phyloP scores from a whole-genome alignment of 2,329 filamentous ascomycete species.

The Fonsecaea nubica region DNA sequence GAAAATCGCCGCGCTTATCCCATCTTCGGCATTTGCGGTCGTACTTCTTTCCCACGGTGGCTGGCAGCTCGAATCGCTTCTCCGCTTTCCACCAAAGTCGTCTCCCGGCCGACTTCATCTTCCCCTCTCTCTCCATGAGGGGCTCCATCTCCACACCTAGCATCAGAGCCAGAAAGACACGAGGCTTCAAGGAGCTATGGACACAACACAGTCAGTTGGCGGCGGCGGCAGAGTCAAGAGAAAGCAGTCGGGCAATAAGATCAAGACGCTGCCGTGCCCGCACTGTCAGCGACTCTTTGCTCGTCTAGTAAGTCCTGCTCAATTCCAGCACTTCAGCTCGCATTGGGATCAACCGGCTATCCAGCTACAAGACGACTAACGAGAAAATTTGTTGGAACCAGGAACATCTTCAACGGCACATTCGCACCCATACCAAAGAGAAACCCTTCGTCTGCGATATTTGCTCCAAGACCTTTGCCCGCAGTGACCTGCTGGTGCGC shows the following conservation, averaged over 20 bases:
- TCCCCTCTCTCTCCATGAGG: constrained; percentile 15
- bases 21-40: constrained; percentile 4
- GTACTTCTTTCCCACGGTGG: constrained; percentile 4
- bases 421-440: constrained; percentile 59
- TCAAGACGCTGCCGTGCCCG: constrained; percentile 56
- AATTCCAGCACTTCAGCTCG: neutral
- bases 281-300: constrained; percentile 57
- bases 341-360: constrained; percentile 12
- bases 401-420: constrained; percentile 59
- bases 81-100: constrained; percentile 7
- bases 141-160: constrained; percentile 28
- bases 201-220: constrained; percentile 30
- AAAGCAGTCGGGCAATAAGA: constrained; percentile 45
- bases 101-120: constrained; percentile 11
- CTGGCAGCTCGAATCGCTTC: constrained; percentile 7
- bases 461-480: constrained; percentile 57
- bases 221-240: constrained; percentile 35
- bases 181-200: constrained; percentile 26
- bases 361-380: constrained; percentile 26
- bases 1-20: neutral
- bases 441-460: constrained; percentile 59
- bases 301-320: constrained; percentile 44
- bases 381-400: constrained; percentile 16
- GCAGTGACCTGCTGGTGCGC: constrained; percentile 57
- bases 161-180: constrained; percentile 7